These are phyloP conservation scores for Kluyveromyces nonfermentans DNA, from an alignment of 805 yeast genomes.

Conservation along the genomic window DNA sequence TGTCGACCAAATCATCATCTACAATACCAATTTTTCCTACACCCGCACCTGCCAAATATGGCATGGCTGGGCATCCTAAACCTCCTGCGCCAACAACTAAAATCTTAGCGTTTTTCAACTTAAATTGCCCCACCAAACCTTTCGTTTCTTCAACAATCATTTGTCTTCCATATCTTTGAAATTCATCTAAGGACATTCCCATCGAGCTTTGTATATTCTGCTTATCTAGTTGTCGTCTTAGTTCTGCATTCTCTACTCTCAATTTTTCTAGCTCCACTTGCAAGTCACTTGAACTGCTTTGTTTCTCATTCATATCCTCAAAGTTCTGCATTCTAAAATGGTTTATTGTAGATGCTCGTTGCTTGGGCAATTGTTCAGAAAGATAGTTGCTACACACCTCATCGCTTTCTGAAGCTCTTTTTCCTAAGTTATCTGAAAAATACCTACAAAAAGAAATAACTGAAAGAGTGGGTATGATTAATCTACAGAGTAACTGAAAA, in stretches of 20 bases:
- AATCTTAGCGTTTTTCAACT: slow-evolving; percentile 47
- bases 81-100: slow-evolving; percentile 96
- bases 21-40: slow-evolving; percentile 77
- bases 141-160: slow-evolving; percentile 85
- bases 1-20: slow-evolving; percentile 79
- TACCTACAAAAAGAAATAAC: neutral
- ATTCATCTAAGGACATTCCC: slow-evolving; percentile 51
- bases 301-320: neutral
- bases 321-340: neutral
- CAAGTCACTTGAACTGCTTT: slow-evolving; percentile 9
- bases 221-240: slow-evolving; percentile 12
- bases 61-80: slow-evolving; percentile 82
- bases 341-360: neutral
- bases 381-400: neutral
- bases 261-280: slow-evolving; percentile 18
- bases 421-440: neutral
- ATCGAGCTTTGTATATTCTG: neutral
- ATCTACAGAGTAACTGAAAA: too few species aligned
- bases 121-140: slow-evolving; percentile 39
- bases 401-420: neutral
- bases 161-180: slow-evolving; percentile 82
- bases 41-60: slow-evolving; percentile 83
- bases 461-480: neutral
- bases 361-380: neutral
- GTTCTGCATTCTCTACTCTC: slow-evolving; percentile 20